Evolutionary conservation across 2,329 filamentous ascomycete genomes (phyloP).

Genomic region (Ophiostoma ulmi): DNA sequence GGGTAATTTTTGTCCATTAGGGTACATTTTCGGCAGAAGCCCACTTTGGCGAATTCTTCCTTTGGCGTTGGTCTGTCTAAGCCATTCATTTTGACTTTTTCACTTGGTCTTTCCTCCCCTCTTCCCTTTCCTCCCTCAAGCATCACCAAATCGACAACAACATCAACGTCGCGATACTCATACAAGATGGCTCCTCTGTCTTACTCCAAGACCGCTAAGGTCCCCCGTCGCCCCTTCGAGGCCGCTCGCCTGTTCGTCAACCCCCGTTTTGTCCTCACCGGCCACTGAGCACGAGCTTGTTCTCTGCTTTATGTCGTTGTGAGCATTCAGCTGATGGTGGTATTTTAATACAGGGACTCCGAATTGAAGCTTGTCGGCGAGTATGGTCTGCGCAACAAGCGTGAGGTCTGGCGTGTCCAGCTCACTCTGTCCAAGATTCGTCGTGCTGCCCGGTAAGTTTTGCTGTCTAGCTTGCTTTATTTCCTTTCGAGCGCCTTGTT

Average conservation of each 20-base stretch:
- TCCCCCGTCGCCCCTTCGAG: constrained; percentile 93
- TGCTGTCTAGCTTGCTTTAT: not conserved
- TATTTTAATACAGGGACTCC: constrained; percentile 67
- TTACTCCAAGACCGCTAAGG: constrained; percentile 99
- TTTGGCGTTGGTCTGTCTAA: constrained; percentile 6
- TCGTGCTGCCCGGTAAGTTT: constrained; percentile 95
- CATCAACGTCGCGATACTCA: constrained; percentile 19
- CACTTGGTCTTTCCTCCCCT: constrained; percentile 11
- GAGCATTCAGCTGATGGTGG: constrained; percentile 40
- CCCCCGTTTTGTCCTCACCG: constrained; percentile 27
- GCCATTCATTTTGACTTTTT: constrained; percentile 14
- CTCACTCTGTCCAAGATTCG: constrained; percentile 99
- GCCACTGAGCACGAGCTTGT: constrained; percentile 97
- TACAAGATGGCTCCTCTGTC: constrained; percentile 49
- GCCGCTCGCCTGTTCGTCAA: constrained; percentile 98
- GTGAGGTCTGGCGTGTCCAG: constrained; percentile 99
- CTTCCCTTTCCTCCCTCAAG: constrained; percentile 1
- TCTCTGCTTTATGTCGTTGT: constrained; percentile 86
- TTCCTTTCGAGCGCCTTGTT: not conserved
- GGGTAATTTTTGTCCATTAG: constrained; percentile 24
- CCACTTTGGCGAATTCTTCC: constrained; percentile 15
- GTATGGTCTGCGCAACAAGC: constrained; percentile 99
- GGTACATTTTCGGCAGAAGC: constrained; percentile 20
- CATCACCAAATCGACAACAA: constrained; percentile 23
- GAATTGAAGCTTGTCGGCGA: constrained; percentile 99